Percentiles rank a stretch among this genome's conserved stretches.
These are phyloP conservation scores for Morella rubra DNA, from an alignment of 306 rosid genomes.

Conservation along the genomic window DNA sequence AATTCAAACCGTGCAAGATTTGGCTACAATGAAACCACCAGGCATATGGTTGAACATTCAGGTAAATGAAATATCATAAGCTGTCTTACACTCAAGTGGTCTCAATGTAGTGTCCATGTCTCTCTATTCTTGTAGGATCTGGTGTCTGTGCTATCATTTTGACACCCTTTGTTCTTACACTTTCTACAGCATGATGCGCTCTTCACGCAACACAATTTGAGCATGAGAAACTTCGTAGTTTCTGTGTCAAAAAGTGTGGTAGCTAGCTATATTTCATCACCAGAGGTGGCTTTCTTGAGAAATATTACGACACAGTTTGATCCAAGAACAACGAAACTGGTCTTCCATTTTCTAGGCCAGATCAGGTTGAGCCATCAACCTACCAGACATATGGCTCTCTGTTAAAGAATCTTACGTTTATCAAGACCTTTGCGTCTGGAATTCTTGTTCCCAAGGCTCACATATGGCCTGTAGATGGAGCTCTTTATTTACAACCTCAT, in stretches of 20 bases:
- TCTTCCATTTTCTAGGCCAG: conserved; percentile 53
- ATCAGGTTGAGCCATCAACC: conserved; percentile 53
- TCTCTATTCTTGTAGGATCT: not conserved
- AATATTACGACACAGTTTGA: conserved; percentile 54
- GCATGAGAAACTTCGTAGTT: conserved; percentile 62
- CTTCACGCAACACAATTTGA: conserved; percentile 65
- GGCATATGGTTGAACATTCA: conserved; percentile 85
- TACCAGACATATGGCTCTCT: conserved; percentile 79
- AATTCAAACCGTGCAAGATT: conserved; percentile 47
- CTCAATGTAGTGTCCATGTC: not conserved
- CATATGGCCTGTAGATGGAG: conserved; percentile 63
- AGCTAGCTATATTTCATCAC: conserved; percentile 73
- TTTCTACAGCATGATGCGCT: conserved; percentile 69
- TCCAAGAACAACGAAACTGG: conserved; percentile 59
- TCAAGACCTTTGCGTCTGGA: conserved; percentile 88
- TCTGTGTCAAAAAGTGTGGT: conserved; percentile 40
- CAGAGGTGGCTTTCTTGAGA: conserved; percentile 74
- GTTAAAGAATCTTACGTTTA: conserved; percentile 58
- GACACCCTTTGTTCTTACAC: conserved; percentile 28
- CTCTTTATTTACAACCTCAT: conserved; percentile 54
- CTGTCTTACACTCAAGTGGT: conserved; percentile 11
- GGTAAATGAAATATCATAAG: conserved; percentile 39
- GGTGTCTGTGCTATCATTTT: conserved; percentile 22
- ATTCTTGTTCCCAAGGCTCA: conserved; percentile 75
- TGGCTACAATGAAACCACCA: conserved; percentile 27